phyloP scores from a whole-genome alignment of 768 basidiomycete genomes.

The Termitomyces sp. region DNA sequence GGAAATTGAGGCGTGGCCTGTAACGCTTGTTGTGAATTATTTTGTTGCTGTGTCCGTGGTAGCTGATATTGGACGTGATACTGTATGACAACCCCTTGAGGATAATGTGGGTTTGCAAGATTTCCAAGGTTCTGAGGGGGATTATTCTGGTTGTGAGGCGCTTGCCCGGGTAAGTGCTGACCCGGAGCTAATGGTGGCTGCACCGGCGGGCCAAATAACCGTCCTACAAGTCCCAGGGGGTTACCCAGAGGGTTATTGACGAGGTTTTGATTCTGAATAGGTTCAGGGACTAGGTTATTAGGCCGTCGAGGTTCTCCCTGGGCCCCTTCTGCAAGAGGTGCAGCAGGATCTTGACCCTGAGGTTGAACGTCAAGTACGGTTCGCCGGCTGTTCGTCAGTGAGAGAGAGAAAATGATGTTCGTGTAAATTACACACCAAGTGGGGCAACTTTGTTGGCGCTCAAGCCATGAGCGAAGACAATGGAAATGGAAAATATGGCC shows the following conservation, averaged over 20 bases:
- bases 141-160: conserved; percentile 24
- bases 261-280: conserved; percentile 31
- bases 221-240: conserved; percentile 50
- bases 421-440: conserved; percentile 70
- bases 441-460: conserved; percentile 97
- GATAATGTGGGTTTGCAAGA: conserved; percentile 31
- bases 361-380: conserved; percentile 63
- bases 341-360: conserved; percentile 30
- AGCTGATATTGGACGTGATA: conserved; percentile 62
- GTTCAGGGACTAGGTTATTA: conserved; percentile 25
- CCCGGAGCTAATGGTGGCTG: conserved; percentile 37
- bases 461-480: conserved; percentile 95
- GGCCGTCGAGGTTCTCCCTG: conserved; percentile 28
- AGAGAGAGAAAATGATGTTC: conserved; percentile 9
- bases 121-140: conserved; percentile 28
- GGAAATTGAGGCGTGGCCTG: conserved; percentile 52
- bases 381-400: conserved; percentile 51
- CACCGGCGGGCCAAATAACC: conserved; percentile 52
- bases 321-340: conserved; percentile 19
- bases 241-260: conserved; percentile 45
- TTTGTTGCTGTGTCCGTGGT: conserved; percentile 32
- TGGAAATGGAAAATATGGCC: conserved; percentile 99
- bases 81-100: conserved; percentile 53
- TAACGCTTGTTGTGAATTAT: conserved; percentile 27
- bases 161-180: conserved; percentile 29